A percentile compares a stretch with the other conserved stretches of the same genome.
Conservation (phyloP, 2,329 filamentous ascomycete genomes). For the Tolypocladium ovalisporum region DNA sequence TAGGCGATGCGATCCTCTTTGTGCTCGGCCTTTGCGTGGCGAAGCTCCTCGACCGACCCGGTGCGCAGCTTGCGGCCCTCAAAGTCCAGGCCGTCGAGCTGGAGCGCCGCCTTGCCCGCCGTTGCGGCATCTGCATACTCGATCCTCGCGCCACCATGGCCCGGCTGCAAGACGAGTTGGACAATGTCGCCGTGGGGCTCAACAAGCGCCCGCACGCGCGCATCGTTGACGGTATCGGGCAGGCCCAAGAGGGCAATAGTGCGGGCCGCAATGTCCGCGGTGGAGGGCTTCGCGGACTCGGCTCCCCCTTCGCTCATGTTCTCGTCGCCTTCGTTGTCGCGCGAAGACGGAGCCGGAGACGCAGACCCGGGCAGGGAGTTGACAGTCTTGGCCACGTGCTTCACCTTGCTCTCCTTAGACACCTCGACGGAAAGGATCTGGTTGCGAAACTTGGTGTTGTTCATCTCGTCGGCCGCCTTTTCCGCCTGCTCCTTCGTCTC, state of each 20-base stretch:
- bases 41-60: constrained; percentile 43
- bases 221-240: constrained; percentile 86
- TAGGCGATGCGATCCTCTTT: constrained; percentile 17
- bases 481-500: constrained; percentile 58
- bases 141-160: constrained; percentile 75
- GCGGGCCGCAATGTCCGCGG: constrained; percentile 46
- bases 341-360: constrained; percentile 23
- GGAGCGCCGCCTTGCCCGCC: constrained; percentile 61
- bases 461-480: constrained; percentile 53
- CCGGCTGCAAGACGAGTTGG: constrained; percentile 69
- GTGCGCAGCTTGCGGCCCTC: constrained; percentile 42
- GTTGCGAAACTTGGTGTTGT: constrained; percentile 59
- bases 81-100: constrained; percentile 44
- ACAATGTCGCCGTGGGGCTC: constrained; percentile 60
- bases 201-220: constrained; percentile 63
- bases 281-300: constrained; percentile 22
- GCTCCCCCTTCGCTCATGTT: constrained; percentile 21
- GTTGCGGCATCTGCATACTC: constrained; percentile 64
- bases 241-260: constrained; percentile 77
- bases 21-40: constrained; percentile 35
- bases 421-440: constrained; percentile 57
- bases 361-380: constrained; percentile 19
- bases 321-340: constrained; percentile 26
- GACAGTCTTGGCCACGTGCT: constrained; percentile 37
- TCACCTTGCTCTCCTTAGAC: constrained; percentile 44